Base-by-base conservation (phyloP, 495 filamentous ascomycete species). In the Baudoinia panamericana region DNA sequence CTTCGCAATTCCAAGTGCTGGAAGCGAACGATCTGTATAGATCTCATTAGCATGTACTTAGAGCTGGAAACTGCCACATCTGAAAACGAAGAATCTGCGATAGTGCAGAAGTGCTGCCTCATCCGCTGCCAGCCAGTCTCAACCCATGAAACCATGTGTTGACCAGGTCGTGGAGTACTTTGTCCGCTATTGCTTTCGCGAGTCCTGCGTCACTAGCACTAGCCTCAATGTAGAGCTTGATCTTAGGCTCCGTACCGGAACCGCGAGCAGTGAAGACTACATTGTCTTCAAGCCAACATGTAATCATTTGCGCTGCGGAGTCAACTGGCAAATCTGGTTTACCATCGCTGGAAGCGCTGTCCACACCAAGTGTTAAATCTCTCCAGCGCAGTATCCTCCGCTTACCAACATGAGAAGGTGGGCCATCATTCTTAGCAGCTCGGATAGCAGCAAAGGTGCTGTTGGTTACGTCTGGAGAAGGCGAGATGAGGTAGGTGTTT, bases 401-500 rank as follows among this genome's bases (percentile, higher is more conserved):
- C 22, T 57, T 65, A 12, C 62, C 57, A 8, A 72, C 57, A 8
- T 41, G 55, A 24, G 20, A 31, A 6, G 48, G 48, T 20, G 15
- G 30, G 4, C 20, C 12, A 22, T 39, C 43, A 8, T 40, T 15
- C 29, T 40, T 39, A 13, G 20, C 18, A 1, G 22, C 20, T 25
- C 77, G 61, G 28, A 83, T 76, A 0, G 57, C 56, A 15, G 57
- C 54, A 57, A 83, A 83, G 23, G 78, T 54, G 16, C 55, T 47
- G 23, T 61, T 53, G 10, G 76, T 78, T 1, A 63, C 57, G 9
- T 61, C 58, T 1, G 72, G 56, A 18, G 62, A 65, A 0, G 75
- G 71, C 16, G 78, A 80, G 30, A 72, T 64, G 56, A 82, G 71
- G 48, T 82, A 82, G 25, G 70, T 75, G 51, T 82, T 82, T 19